These are phyloP conservation scores for Persicaria tinctoria DNA, from an alignment of 148 eudicot species.

Conservation along the genomic window DNA sequence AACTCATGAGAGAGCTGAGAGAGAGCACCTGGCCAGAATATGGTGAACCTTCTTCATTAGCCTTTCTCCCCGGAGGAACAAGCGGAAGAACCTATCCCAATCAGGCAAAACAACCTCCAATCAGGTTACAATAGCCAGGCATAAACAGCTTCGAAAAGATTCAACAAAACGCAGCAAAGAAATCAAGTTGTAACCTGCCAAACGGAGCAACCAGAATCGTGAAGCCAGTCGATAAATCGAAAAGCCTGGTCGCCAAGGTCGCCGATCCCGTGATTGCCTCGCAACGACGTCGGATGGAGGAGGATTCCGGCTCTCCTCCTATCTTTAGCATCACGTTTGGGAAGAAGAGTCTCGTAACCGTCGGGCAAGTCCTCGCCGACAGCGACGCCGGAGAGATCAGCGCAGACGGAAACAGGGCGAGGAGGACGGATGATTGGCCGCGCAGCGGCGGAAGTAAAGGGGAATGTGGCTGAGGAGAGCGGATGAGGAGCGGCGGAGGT, in stretches of 20 bases:
- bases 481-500: not conserved
- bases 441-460: not conserved
- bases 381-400: conserved; percentile 12
- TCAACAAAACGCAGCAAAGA: not conserved
- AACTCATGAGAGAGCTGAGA: not conserved
- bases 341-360: conserved; percentile 50
- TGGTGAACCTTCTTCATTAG: conserved; percentile 86
- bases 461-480: conserved; percentile 7
- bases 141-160: not conserved
- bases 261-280: conserved; percentile 75
- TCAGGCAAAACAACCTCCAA: not conserved
- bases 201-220: conserved; percentile 65
- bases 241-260: conserved; percentile 71
- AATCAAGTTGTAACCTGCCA: conserved; percentile 63
- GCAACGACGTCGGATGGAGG: conserved; percentile 91
- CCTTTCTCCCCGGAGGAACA: conserved; percentile 95
- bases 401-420: conserved; percentile 6
- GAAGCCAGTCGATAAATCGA: conserved; percentile 79
- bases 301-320: conserved; percentile 75
- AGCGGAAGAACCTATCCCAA: conserved; percentile 79
- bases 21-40: conserved; percentile 77
- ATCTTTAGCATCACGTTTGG: conserved; percentile 18
- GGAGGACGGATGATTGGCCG: not conserved
- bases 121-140: not conserved
- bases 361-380: conserved; percentile 75